A percentile compares a stretch with the other conserved stretches of the same genome.
Conservation (phyloP, 2,329 filamentous ascomycete species). For the Annulohypoxylon truncatum region DNA sequence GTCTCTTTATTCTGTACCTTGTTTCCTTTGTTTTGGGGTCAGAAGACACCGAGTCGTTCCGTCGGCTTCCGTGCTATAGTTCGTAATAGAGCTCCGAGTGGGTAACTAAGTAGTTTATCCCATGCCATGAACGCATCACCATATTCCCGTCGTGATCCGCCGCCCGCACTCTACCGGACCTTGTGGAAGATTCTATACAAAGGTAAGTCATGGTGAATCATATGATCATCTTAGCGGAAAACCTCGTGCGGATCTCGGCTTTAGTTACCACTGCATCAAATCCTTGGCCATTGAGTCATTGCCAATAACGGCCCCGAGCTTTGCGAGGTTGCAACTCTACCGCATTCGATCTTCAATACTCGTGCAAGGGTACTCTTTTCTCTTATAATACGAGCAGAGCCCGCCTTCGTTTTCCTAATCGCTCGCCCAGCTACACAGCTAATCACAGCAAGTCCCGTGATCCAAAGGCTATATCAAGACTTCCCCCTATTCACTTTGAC, state of each 20-base stretch:
- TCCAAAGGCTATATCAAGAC: conserved; percentile 32
- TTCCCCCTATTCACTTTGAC: conserved; percentile 26
- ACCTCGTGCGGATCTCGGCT: conserved; percentile 38
- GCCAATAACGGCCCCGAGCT: conserved; percentile 30
- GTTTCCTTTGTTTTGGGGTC: conserved; percentile 19
- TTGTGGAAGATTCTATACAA: conserved; percentile 38
- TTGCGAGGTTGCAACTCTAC: conserved; percentile 30
- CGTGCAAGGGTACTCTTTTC: neutral
- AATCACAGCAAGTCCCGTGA: conserved; percentile 35
- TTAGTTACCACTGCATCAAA: conserved; percentile 21
- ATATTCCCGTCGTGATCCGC: conserved; percentile 36
- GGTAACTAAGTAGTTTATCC: conserved; percentile 30
- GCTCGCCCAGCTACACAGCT: conserved; percentile 25
- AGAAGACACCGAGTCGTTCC: conserved; percentile 30
- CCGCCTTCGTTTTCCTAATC: conserved; percentile 26
- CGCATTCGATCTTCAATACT: conserved; percentile 32
- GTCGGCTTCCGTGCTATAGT: conserved; percentile 26
- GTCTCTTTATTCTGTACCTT: conserved; percentile 15
- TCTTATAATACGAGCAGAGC: conserved; percentile 37
- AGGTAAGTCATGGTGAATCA: conserved; percentile 26
- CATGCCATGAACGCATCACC: conserved; percentile 39
- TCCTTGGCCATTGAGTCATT: conserved; percentile 34
- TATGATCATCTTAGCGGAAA: conserved; percentile 34
- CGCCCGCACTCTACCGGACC: conserved; percentile 25
- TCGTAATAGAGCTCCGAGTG: conserved; percentile 31